A percentile compares a stretch with the other conserved stretches of the same genome.
phyloP scores from a whole-genome alignment of 768 basidiomycete genomes.

The Clitopilus hobsonii region DNA sequence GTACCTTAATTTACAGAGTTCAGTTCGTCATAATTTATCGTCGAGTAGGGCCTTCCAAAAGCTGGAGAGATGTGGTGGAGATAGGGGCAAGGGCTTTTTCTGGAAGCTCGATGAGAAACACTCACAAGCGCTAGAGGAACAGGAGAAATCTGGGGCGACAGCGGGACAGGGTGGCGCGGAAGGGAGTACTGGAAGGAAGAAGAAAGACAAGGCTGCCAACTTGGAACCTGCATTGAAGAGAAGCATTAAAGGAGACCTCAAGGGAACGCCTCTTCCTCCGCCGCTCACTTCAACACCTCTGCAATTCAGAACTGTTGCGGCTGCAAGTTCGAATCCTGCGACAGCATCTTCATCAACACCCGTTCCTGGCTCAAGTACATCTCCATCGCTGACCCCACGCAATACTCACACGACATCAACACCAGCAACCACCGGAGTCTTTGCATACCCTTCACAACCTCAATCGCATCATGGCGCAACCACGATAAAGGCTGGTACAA shows the following conservation, averaged over 20 bases:
- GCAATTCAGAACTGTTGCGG: slow-evolving; percentile 33
- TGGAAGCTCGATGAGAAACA: slow-evolving; percentile 85
- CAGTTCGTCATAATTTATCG: slow-evolving; percentile 93
- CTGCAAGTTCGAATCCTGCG: slow-evolving; percentile 3
- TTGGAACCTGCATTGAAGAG: slow-evolving; percentile 66
- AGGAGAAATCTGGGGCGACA: slow-evolving; percentile 49
- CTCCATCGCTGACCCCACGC: slow-evolving; percentile 10
- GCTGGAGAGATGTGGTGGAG: slow-evolving; percentile 78
- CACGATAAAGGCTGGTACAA: slow-evolving; percentile 18
- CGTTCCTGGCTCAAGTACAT: slow-evolving; percentile 14
- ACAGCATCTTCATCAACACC: slow-evolving; percentile 16
- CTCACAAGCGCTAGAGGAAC: slow-evolving; percentile 66
- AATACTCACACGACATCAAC: slow-evolving; percentile 16
- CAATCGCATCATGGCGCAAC: slow-evolving; percentile 18
- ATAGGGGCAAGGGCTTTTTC: slow-evolving; percentile 87
- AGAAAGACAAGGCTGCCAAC: slow-evolving; percentile 53
- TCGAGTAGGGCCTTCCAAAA: slow-evolving; percentile 91
- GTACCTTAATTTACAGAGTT: slow-evolving; percentile 52
- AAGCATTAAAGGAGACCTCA: slow-evolving; percentile 61
- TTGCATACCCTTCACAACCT: slow-evolving; percentile 34
- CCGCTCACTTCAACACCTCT: slow-evolving; percentile 66
- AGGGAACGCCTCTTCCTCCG: slow-evolving; percentile 57
- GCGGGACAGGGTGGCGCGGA: slow-evolving; percentile 24
- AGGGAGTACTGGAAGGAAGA: slow-evolving; percentile 30
- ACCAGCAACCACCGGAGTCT: slow-evolving; percentile 34